Percentiles rank a stretch among this genome's conserved stretches.
Evolutionary conservation across 2,329 filamentous ascomycete species (phyloP).

Genomic region (Aspergillus ibericus): DNA sequence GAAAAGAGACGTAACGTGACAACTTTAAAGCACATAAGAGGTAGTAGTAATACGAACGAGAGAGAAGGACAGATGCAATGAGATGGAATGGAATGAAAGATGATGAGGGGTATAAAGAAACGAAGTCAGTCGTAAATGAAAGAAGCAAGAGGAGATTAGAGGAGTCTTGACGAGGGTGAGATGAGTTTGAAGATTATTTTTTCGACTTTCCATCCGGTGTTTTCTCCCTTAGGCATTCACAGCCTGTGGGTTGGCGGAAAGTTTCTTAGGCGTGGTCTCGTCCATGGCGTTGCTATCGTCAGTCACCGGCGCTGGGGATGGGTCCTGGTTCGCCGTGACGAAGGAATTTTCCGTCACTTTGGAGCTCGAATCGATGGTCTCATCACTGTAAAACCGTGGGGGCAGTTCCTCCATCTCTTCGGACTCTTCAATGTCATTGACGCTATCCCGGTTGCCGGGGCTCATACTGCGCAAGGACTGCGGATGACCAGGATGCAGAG

Average conservation of each 20-base stretch:
- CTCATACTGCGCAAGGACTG: slow-evolving; percentile 65
- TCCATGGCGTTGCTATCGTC: slow-evolving; percentile 13
- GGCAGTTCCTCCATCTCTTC: too few species aligned
- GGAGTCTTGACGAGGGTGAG: slow-evolving; percentile 11
- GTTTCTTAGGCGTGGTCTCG: slow-evolving; percentile 18
- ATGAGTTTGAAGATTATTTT: neutral
- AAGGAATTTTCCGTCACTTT: slow-evolving; percentile 4
- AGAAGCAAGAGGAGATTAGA: slow-evolving; percentile 3
- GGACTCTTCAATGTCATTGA: slow-evolving; percentile 26
- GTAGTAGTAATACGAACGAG: neutral
- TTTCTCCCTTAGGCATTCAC: slow-evolving; percentile 24
- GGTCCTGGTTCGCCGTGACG: slow-evolving; percentile 2
- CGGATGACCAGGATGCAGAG: slow-evolving; percentile 48
- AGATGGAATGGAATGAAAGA: neutral
- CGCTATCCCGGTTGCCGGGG: slow-evolving; percentile 64
- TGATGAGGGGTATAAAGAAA: slow-evolving; percentile 7
- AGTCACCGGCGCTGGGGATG: neutral
- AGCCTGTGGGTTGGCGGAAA: slow-evolving; percentile 26
- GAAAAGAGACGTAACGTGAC: neutral
- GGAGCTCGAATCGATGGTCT: slow-evolving; percentile 4
- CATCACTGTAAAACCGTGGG: slow-evolving; percentile 12
- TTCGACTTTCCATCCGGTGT: neutral
- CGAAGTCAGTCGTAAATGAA: slow-evolving; percentile 1
- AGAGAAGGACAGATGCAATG: neutral
- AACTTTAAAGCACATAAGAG: neutral